phyloP scores from a whole-genome alignment of 345 rosid genomes.

The Bretschneidera sinensis region DNA sequence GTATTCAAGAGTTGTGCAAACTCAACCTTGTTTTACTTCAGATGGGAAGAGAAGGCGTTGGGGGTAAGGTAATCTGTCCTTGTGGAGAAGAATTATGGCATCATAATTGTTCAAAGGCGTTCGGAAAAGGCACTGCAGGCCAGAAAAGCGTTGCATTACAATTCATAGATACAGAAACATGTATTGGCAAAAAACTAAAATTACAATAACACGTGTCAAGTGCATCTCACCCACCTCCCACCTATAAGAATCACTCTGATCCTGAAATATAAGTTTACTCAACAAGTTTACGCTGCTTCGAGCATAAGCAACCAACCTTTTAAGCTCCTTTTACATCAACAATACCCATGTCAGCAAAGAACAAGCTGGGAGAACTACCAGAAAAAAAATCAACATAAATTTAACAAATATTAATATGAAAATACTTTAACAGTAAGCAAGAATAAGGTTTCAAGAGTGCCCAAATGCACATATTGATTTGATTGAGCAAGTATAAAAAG shows the following conservation, averaged over 20 bases:
- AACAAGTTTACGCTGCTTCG: constrained; percentile 78
- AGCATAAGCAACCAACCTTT: constrained; percentile 84
- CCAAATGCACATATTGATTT: too few species aligned
- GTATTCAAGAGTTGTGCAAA: constrained; percentile 1
- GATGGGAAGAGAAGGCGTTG: constrained; percentile 73
- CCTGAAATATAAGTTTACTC: constrained; percentile 53
- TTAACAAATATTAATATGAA: neutral
- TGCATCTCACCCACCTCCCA: constrained; percentile 73
- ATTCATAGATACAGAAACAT: constrained; percentile 6
- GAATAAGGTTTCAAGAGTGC: too few species aligned
- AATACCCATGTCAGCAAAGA: constrained; percentile 8
- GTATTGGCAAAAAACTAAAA: constrained; percentile 4
- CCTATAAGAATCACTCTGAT: constrained; percentile 46
- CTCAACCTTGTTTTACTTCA: constrained; percentile 59
- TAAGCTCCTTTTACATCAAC: constrained; percentile 55
- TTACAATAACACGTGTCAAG: neutral
- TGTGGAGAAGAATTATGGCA: constrained; percentile 82
- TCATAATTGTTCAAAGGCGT: constrained; percentile 88
- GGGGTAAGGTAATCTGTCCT: constrained; percentile 68
- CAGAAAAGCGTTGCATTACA: constrained; percentile 6
- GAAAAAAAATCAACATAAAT: too few species aligned
- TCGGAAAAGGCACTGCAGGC: constrained; percentile 72
- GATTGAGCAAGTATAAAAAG: too few species aligned
- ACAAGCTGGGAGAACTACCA: neutral
- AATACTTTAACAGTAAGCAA: too few species aligned